Base-by-base conservation (phyloP, 2,329 filamentous ascomycete species). In the Capronia coronata region DNA sequence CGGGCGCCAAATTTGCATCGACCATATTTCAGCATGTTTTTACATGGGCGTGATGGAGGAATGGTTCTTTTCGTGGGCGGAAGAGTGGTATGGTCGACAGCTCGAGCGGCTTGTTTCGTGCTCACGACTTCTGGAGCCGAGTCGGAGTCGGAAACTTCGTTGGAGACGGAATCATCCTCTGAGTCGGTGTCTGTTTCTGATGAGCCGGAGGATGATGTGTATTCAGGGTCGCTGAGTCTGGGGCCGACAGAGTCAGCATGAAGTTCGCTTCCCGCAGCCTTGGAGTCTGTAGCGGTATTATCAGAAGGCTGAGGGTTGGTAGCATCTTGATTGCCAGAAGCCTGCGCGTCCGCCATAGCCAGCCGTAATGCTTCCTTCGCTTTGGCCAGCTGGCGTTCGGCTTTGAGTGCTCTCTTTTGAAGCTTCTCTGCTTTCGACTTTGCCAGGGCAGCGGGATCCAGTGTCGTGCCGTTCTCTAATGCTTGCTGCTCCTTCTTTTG, bases 361-460 rank as follows among this genome's bases (percentile, higher is more conserved):
- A 48, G 11, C 18, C 48, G 40, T 16, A 55, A 44, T 29, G 52
- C 53, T 46, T 52, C 46, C 18, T 59, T 49, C 5, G 54, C 56
- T 21, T 44, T 54, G n/a, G 44, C 48, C 21, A 59, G 30, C 21
- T 46, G 30, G 21, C 47, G 69, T 52, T 74, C 69, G 5, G 71
- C 71, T 57, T 70, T 69, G 34, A 67, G 68, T 38, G 70, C 65
- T 34, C 67, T 70, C 50, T 63, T 65, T 22, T 64, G 64, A 25
- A 70, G 61, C 49, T 65, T 71, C 39, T 72, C 70, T 3, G 69
- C 68, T 25, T 55, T 51, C n/a, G 46, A 38, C 42, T 49, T 48
- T 7, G 49, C 42, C 14, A 43, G 37, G 23, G 46, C 29, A 16
- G 55, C 39, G n/a, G 40, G 37, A 19, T 49, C 43, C 6, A 37